Evolutionary conservation across 2,329 filamentous ascomycete species (phyloP), one percentile per base, ranked within the genome.

Genomic region (Epichloe uncinata): DNA sequence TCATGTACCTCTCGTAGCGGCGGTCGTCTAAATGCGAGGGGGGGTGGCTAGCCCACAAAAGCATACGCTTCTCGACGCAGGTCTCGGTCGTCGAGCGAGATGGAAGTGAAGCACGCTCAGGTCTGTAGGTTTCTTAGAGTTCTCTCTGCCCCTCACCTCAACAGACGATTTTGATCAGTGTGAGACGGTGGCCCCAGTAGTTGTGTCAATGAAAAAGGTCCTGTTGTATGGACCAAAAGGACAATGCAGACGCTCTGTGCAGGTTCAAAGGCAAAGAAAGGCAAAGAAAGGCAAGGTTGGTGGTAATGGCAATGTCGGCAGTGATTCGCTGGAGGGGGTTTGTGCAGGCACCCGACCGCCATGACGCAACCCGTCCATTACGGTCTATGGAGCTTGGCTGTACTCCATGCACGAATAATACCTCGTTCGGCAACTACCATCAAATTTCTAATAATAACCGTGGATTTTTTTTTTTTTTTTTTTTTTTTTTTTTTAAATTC

Each of bases 321-420:
- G 37, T 22, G n/a, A 38, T 26, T 45, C 20, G 34, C 42, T 22
- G 45, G 46, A 35, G 45, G 45, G 45, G 35, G n/a, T 20, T 30
- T 34, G 34, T 44, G 46, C 37, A 63, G 61, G 59, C 61, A 63
- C 60, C 60, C 57, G 56, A 57, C 54, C 53, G 55, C 54, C 61
- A 61, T 64, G 62, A 64, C 62, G 62, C 62, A 64, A 64, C 42
- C 37, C 34, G n/a, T 49, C 37, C 20, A 22, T 20, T n/a, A n/a
- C n/a, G n/a, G n/a, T n/a, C n/a, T n/a, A 3, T 30, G 26, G 26
- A 3, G 26, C 8, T 3, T 9, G 26, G 26, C 26, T 30, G 16
- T 2, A 18, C 16, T 18, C 16, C 30, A 30, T 11, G 30, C 30
- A 30, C 9, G 30, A 11, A 30, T 30, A 30, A 30, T 30, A 30